These are phyloP conservation scores for Nannizziopsis arthrosporioides DNA, from an alignment of 2,329 filamentous ascomycete genomes.

Conservation along the genomic window DNA sequence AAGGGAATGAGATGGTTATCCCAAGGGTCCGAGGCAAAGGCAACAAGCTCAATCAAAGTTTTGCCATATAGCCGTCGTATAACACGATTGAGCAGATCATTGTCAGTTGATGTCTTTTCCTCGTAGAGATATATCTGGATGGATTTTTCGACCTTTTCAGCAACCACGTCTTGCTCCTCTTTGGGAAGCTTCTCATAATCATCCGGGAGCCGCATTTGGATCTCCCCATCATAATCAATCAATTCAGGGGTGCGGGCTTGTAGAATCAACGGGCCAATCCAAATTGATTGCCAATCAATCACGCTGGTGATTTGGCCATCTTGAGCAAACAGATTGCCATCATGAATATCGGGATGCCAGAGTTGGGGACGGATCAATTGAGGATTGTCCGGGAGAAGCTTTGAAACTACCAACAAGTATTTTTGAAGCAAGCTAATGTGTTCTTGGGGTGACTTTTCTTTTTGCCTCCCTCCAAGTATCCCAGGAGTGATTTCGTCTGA, in stretches of 20 bases:
- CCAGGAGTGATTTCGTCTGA: neutral
- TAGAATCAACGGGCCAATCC: conserved; percentile 1
- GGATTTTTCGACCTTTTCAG: conserved; percentile 1
- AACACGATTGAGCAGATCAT: conserved; percentile 1
- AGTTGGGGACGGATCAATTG: conserved; percentile 21
- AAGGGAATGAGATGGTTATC: conserved; percentile 19
- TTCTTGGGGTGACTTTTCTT: conserved; percentile 20
- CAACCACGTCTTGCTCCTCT: neutral
- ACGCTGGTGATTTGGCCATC: conserved; percentile 25
- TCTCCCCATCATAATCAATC: conserved; percentile 19
- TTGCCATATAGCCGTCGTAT: conserved; percentile 6
- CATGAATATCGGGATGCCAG: conserved; percentile 33
- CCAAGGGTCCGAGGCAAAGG: conserved; percentile 21
- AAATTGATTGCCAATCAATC: conserved; percentile 19
- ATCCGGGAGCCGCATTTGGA: conserved; percentile 19
- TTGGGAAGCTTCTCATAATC: conserved; percentile 16
- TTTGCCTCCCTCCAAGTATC: neutral
- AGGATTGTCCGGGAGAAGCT: conserved; percentile 22
- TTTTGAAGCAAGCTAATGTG: conserved; percentile 26
- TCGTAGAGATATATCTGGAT: conserved; percentile 3
- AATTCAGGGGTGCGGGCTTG: neutral
- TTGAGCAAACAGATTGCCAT: conserved; percentile 31
- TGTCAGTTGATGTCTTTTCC: conserved; percentile 2
- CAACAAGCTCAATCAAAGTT: conserved; percentile 17
- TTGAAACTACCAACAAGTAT: conserved; percentile 23